Evolutionary conservation across 257 asterid species (phyloP).

Genomic region (Ehretia macrophylla): DNA sequence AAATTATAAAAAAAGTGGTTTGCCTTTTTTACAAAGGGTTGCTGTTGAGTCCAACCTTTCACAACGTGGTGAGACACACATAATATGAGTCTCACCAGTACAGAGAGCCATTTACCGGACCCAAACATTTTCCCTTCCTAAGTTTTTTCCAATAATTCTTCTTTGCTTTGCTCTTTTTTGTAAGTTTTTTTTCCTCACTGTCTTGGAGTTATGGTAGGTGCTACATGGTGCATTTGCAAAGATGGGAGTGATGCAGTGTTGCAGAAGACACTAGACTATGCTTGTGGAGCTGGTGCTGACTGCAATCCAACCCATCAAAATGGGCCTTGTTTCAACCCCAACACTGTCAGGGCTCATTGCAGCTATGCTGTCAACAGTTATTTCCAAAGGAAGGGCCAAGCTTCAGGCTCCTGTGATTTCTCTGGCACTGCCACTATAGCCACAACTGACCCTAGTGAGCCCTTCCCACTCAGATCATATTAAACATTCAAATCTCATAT

Average conservation of each 20-base stretch:
- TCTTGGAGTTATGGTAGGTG: slow-evolving; percentile 34
- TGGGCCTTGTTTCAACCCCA: slow-evolving; percentile 70
- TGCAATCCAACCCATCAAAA: slow-evolving; percentile 56
- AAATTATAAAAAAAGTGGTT: too few species aligned
- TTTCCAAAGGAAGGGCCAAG: slow-evolving; percentile 65
- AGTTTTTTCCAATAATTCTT: too few species aligned
- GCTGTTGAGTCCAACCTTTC: too few species aligned
- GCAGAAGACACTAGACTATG: slow-evolving; percentile 81
- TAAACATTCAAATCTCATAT: not conserved
- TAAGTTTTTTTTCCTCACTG: not conserved
- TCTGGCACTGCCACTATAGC: slow-evolving; percentile 55
- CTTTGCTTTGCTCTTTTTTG: too few species aligned
- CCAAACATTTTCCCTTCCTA: too few species aligned
- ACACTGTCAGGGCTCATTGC: slow-evolving; percentile 70
- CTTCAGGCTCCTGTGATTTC: slow-evolving; percentile 58
- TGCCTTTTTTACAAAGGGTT: too few species aligned
- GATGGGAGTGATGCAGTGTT: slow-evolving; percentile 48
- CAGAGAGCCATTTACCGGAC: too few species aligned
- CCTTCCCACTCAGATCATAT: not conserved
- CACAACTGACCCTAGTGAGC: slow-evolving; percentile 67
- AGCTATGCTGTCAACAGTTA: slow-evolving; percentile 82
- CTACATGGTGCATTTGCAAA: slow-evolving; percentile 82
- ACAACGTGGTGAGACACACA: too few species aligned
- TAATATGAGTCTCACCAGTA: too few species aligned
- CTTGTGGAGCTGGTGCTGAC: slow-evolving; percentile 90